Conservation (phyloP, 106 monocot species). For the Dendrobium officinale region DNA sequence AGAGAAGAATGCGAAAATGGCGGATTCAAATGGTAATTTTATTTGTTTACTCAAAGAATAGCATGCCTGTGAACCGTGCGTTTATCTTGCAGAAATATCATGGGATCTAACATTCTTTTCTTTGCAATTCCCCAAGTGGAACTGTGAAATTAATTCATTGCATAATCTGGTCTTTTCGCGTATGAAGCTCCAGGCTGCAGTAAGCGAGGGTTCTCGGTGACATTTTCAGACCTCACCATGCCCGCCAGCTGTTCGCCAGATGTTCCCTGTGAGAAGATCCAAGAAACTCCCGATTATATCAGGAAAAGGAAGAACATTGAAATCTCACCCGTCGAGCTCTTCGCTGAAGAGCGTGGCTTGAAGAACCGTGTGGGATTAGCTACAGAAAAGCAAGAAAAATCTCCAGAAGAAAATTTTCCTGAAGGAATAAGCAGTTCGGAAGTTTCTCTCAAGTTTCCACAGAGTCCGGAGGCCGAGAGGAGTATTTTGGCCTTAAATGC, state of each 20-base stretch:
- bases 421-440: slow-evolving; percentile 3
- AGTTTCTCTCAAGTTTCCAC: slow-evolving; percentile 13
- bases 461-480: background rate
- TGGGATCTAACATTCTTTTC: background rate
- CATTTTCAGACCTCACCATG: background rate
- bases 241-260: slow-evolving; percentile 13
- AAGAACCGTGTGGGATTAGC: background rate
- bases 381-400: background rate
- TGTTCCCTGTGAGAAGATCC: slow-evolving; percentile 15
- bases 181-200: background rate
- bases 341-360: background rate
- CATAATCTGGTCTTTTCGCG: background rate
- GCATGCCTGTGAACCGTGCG: background rate
- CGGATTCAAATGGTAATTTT: background rate
- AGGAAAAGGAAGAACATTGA: slow-evolving; percentile 21
- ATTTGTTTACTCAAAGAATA: background rate
- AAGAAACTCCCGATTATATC: slow-evolving; percentile 45
- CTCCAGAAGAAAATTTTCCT: background rate
- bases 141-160: background rate
- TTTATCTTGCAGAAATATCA: background rate
- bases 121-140: background rate
- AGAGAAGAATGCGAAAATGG: background rate
- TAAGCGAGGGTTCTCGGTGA: background rate
- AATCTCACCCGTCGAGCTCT: slow-evolving; percentile 36
- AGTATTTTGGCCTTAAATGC: slow-evolving; percentile 30